phyloP scores from a whole-genome alignment of 2,329 filamentous ascomycete species.

The Xylariaceae sp. region DNA sequence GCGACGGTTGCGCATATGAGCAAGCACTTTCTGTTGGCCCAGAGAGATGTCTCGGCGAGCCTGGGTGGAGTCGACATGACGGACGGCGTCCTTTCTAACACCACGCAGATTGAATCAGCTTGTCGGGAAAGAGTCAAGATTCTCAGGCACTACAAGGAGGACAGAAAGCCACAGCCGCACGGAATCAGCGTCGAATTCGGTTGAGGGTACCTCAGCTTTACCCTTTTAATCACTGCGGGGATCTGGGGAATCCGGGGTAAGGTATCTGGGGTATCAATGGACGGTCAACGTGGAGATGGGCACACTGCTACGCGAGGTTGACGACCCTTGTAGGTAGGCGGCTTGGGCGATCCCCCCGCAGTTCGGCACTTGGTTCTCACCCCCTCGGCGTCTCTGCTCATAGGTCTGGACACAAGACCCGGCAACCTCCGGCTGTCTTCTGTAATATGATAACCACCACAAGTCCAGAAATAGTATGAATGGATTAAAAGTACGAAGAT shows the following conservation, averaged over 20 bases:
- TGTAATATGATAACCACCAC: too few species aligned
- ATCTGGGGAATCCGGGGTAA: not conserved
- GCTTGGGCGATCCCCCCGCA: conserved; percentile 13
- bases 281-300: not conserved
- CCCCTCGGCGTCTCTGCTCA: too few species aligned
- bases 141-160: not conserved
- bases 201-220: not conserved
- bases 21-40: conserved; percentile 37
- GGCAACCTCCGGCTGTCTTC: too few species aligned
- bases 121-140: not conserved
- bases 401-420: too few species aligned
- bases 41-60: conserved; percentile 27
- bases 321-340: not conserved
- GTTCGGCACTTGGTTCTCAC: conserved; percentile 18
- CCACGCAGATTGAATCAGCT: not conserved
- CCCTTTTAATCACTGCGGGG: not conserved
- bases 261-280: not conserved
- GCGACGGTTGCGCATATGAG: conserved; percentile 37
- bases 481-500: too few species aligned
- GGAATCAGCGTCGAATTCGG: not conserved
- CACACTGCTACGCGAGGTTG: not conserved
- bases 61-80: conserved; percentile 14
- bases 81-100: not conserved
- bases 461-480: too few species aligned
- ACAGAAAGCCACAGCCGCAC: not conserved